Base-by-base conservation (phyloP, 768 basidiomycete species). In the Lentinula boryana region DNA sequence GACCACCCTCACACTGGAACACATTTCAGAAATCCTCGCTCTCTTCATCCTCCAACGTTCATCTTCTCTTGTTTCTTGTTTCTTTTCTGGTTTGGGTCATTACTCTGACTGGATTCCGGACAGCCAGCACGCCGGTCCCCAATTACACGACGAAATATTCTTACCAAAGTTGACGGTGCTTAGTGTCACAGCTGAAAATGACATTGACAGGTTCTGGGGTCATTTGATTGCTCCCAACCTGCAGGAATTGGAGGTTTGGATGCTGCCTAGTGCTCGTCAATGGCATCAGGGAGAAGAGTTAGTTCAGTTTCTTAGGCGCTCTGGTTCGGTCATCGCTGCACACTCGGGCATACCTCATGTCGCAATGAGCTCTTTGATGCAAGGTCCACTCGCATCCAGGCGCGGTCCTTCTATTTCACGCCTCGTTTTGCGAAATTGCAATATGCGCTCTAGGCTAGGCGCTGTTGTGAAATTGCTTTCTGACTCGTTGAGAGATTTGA, bases 281-380 rank as follows among this genome's bases (percentile, higher is more conserved):
- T 57, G 56, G 56, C 56, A 57, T 46, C 56, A 57, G 41, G 44
- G 41, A 21, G 44, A 57, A n/a, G 56, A 41, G 13, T 57, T 43
- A 21, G 31, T 46, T 16, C 56, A 43, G 15, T 57, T 57, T 23
- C 27, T 57, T 15, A 41, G n/a, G 18, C 56, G 56, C 32, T 57
- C 56, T 4, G 56, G 41, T 16, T 56, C 23, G 13, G 23, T 56
- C 15, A 9, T 41, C 10, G 18, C 16, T 35, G 18, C 43, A 13
- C 23, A 10, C 18, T 31, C 41, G 27, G 41, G 15, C 56, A 44
- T 12, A 13, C 15, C 18, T 15, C 23, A 12, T 57, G 12, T 8
- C 15, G 16, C 40, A 15, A 27, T 10, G 27, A 44, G 43, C 27
- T 5, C 43, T 0, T 12, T 48, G n/a, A 23, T 23, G 21, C 31